Conservation (phyloP, 352 stramenopile species). For the Peronospora farinosa region DNA sequence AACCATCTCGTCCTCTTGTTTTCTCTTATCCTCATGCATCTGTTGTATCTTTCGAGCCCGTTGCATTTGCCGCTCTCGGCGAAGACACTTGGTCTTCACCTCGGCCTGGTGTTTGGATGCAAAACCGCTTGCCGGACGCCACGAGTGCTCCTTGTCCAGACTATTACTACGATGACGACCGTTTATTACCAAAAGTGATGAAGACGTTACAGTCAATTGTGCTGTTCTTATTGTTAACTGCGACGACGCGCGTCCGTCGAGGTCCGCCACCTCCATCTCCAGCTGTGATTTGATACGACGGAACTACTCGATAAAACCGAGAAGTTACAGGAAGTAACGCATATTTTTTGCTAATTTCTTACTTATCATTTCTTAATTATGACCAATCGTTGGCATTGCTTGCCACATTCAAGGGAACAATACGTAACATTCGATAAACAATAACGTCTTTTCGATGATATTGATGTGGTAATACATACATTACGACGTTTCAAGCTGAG, state of each 20-base stretch:
- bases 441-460: too few species aligned
- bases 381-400: too few species aligned
- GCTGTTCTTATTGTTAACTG: conserved; percentile 7
- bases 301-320: conserved; percentile 13
- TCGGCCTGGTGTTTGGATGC: conserved; percentile 32
- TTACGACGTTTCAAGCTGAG: too few species aligned
- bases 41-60: conserved; percentile 18
- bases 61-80: conserved; percentile 21
- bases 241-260: conserved; percentile 11
- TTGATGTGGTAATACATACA: too few species aligned
- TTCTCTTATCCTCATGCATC: conserved; percentile 23
- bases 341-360: conserved; percentile 9
- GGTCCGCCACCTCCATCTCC: conserved; percentile 25
- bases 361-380: neutral
- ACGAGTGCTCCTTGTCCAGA: conserved; percentile 27
- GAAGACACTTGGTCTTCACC: conserved; percentile 25
- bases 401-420: too few species aligned
- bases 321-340: conserved; percentile 9
- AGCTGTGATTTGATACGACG: conserved; percentile 24
- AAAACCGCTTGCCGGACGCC: conserved; percentile 34
- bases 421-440: too few species aligned
- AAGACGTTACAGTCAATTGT: neutral
- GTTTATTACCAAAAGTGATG: neutral
- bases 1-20: conserved; percentile 11
- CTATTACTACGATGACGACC: conserved; percentile 25